Percentiles rank a stretch among this genome's conserved stretches.
Evolutionary conservation across 164 flowering plant genomes (phyloP).

Genomic region (Macadamia tetraphylla): DNA sequence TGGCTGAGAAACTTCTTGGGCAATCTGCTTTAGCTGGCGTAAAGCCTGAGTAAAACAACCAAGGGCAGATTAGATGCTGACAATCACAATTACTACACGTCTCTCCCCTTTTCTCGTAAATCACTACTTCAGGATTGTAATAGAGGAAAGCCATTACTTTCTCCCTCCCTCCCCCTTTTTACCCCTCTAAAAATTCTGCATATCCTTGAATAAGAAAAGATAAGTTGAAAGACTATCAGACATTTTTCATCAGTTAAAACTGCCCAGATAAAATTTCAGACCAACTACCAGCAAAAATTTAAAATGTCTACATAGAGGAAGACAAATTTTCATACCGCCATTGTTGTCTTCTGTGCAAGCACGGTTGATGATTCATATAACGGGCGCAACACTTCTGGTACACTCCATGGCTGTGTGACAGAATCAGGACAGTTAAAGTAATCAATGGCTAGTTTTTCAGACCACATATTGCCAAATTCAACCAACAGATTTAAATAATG

Average conservation of each 20-base stretch:
- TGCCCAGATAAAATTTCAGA: background rate
- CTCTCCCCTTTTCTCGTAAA: background rate
- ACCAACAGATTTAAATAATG: no score
- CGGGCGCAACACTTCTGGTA: conserved; percentile 73
- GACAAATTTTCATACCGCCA: conserved; percentile 41
- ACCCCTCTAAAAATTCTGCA: background rate
- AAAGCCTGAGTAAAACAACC: conserved; percentile 49
- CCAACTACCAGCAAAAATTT: background rate
- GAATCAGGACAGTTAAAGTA: no score
- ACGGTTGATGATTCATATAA: conserved; percentile 63
- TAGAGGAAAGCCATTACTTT: background rate
- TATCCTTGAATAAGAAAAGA: background rate
- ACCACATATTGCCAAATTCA: no score
- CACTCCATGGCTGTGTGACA: conserved; percentile 35
- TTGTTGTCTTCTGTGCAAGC: conserved; percentile 64
- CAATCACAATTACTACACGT: background rate
- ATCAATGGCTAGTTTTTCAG: no score
- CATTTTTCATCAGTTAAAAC: background rate
- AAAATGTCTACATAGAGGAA: background rate
- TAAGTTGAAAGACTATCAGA: background rate
- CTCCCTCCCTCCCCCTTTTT: no score
- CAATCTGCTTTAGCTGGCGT: conserved; percentile 86
- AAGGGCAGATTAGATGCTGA: background rate
- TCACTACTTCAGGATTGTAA: background rate
- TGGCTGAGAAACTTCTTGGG: conserved; percentile 72